These are phyloP conservation scores for Solanum aculeatissimum DNA, from an alignment of 305 asterid genomes.

Conservation along the genomic window DNA sequence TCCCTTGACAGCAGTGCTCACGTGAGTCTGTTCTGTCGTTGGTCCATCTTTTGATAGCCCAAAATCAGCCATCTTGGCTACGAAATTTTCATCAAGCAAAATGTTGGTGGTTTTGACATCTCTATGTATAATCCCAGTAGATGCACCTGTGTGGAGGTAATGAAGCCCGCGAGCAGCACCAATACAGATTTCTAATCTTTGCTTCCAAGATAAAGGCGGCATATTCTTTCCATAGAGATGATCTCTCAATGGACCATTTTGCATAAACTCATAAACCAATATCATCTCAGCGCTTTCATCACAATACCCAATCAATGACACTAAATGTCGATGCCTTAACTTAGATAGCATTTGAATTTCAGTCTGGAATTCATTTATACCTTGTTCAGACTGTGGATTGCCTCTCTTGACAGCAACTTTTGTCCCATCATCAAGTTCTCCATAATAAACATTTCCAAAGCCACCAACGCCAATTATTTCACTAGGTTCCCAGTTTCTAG, in stretches of 20 bases:
- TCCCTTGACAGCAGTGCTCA: constrained; percentile 45
- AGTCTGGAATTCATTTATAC: constrained; percentile 51
- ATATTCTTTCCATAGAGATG: constrained; percentile 47
- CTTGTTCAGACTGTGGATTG: constrained; percentile 59
- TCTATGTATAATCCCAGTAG: constrained; percentile 50
- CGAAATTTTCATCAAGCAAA: constrained; percentile 35
- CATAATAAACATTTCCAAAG: constrained; percentile 44
- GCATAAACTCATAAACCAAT: constrained; percentile 58
- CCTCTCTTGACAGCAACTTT: constrained; percentile 60
- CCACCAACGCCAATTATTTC: constrained; percentile 42
- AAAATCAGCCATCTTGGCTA: constrained; percentile 60
- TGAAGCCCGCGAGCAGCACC: constrained; percentile 67
- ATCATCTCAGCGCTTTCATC: constrained; percentile 60
- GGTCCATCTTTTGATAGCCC: constrained; percentile 56
- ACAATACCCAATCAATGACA: constrained; percentile 56
- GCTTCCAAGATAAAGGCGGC: constrained; percentile 37
- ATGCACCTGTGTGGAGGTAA: constrained; percentile 57
- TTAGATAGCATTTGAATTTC: constrained; percentile 61
- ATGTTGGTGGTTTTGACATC: constrained; percentile 59
- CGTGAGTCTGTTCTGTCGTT: constrained; percentile 25
- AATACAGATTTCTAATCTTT: constrained; percentile 44
- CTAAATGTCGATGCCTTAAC: constrained; percentile 56
- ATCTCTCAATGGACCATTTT: constrained; percentile 51
- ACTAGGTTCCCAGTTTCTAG: constrained; percentile 30
- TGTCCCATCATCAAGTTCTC: constrained; percentile 39